Evolutionary conservation across 805 yeast genomes (phyloP).

Genomic region (Teunomyces lycoperdinae): DNA sequence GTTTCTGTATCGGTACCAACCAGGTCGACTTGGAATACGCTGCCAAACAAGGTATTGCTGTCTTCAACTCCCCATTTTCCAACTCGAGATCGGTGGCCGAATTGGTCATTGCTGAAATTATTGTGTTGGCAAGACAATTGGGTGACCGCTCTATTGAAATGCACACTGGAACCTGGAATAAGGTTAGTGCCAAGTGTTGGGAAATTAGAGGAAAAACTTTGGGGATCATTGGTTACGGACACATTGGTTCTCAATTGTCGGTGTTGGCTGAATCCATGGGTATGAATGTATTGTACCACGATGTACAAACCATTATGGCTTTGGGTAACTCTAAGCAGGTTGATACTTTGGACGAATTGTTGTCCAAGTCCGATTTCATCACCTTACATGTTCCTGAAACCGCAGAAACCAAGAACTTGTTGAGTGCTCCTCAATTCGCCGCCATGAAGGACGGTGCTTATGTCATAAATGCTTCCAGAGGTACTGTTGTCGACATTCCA

Average conservation of each 20-base stretch:
- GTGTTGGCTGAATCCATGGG: slow-evolving; percentile 98
- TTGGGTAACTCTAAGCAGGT: slow-evolving; percentile 97
- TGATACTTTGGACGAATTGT: slow-evolving; percentile 75
- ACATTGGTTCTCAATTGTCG: slow-evolving; percentile 94
- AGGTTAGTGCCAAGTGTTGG: slow-evolving; percentile 94
- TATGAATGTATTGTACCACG: slow-evolving; percentile 93
- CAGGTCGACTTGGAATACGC: slow-evolving; percentile 94
- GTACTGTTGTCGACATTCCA: slow-evolving; percentile 95
- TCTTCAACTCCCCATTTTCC: slow-evolving; percentile 97
- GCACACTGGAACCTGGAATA: slow-evolving; percentile 98
- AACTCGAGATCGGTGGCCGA: slow-evolving; percentile 99
- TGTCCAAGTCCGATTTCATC: slow-evolving; percentile 80
- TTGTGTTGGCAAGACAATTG: slow-evolving; percentile 90
- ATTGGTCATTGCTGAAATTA: slow-evolving; percentile 91
- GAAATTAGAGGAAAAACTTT: slow-evolving; percentile 98
- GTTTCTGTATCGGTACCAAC: slow-evolving; percentile 99
- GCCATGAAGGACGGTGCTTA: slow-evolving; percentile 97
- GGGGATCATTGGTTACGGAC: slow-evolving; percentile 97
- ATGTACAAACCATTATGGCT: slow-evolving; percentile 89
- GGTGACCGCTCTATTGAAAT: slow-evolving; percentile 95
- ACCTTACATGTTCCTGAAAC: slow-evolving; percentile 94
- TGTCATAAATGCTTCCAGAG: slow-evolving; percentile 94
- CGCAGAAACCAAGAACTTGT: slow-evolving; percentile 85
- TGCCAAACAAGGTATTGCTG: slow-evolving; percentile 90
- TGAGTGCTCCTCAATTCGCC: slow-evolving; percentile 86